Conservation (phyloP, 163 green algal genomes). For the Volvox carteri region DNA sequence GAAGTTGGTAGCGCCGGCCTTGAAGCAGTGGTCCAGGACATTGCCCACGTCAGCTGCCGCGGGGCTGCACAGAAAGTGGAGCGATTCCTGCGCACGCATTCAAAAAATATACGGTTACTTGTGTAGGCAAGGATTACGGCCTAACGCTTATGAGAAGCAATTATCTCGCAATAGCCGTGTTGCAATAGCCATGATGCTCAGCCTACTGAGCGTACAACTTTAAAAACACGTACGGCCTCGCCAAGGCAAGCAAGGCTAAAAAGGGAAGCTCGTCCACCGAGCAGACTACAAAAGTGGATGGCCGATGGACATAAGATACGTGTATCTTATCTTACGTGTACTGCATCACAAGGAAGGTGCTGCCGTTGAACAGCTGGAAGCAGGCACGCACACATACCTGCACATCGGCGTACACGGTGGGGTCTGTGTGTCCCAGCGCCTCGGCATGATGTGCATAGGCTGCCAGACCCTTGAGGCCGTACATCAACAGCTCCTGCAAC, state of each 20-base stretch:
- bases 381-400: too few relatives aligned
- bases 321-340: too few relatives aligned
- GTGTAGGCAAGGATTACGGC: background rate
- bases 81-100: constrained; percentile 49
- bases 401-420: constrained; percentile 70
- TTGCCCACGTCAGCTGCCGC: constrained; percentile 55
- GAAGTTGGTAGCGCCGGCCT: constrained; percentile 69
- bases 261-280: too few relatives aligned
- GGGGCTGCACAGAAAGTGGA: constrained; percentile 74
- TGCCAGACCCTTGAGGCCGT: constrained; percentile 74
- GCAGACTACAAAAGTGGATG: too few relatives aligned
- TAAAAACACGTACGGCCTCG: too few relatives aligned
- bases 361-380: too few relatives aligned
- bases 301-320: too few relatives aligned
- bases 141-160: background rate
- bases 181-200: too few relatives aligned
- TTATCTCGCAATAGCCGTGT: too few relatives aligned
- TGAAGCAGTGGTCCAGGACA: constrained; percentile 59
- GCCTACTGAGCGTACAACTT: too few relatives aligned
- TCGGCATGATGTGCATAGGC: constrained; percentile 84
- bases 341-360: too few relatives aligned
- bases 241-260: too few relatives aligned
- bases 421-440: constrained; percentile 69
- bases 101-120: background rate
- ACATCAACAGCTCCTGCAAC: constrained; percentile 83